phyloP scores from a whole-genome alignment of 2,329 filamentous ascomycete species.

The Amauroascus niger region DNA sequence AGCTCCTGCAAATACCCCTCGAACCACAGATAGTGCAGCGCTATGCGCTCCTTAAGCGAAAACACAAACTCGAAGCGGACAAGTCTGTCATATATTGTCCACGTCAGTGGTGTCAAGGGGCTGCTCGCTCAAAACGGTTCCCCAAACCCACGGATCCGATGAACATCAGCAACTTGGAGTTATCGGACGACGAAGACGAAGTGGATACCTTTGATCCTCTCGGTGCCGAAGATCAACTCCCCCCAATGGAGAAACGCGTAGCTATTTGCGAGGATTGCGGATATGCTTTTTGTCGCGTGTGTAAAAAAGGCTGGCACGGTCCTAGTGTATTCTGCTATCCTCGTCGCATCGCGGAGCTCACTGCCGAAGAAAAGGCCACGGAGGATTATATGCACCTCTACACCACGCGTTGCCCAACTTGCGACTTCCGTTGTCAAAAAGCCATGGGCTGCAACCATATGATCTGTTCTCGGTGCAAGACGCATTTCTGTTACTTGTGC shows the following conservation, averaged over 20 bases:
- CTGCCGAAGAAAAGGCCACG: constrained; percentile 75
- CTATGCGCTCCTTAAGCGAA: constrained; percentile 84
- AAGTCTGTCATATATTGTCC: constrained; percentile 90
- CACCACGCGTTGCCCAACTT: constrained; percentile 83
- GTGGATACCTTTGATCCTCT: constrained; percentile 36
- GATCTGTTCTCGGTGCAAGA: constrained; percentile 79
- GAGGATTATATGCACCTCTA: constrained; percentile 72
- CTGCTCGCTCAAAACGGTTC: constrained; percentile 65
- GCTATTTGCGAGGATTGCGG: constrained; percentile 80
- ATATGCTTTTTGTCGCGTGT: constrained; percentile 78
- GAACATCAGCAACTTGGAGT: constrained; percentile 30
- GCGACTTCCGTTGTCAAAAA: constrained; percentile 75
- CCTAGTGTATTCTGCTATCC: constrained; percentile 65
- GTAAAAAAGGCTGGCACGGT: constrained; percentile 81
- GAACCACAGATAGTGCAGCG: constrained; percentile 65
- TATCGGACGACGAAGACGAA: constrained; percentile 46
- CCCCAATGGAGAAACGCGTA: constrained; percentile 55
- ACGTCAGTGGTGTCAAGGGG: constrained; percentile 81
- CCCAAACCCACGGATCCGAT: constrained; percentile 60
- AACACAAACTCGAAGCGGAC: constrained; percentile 83
- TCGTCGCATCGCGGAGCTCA: constrained; percentile 57
- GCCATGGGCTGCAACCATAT: constrained; percentile 94
- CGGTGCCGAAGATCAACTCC: constrained; percentile 34
- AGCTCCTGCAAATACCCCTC: constrained; percentile 68
- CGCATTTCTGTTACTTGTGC: constrained; percentile 94